Evolutionary conservation across 139 green algal species (phyloP), one percentile per base, ranked within the genome.

Genomic region (Edaphochlamys debaryana): DNA sequence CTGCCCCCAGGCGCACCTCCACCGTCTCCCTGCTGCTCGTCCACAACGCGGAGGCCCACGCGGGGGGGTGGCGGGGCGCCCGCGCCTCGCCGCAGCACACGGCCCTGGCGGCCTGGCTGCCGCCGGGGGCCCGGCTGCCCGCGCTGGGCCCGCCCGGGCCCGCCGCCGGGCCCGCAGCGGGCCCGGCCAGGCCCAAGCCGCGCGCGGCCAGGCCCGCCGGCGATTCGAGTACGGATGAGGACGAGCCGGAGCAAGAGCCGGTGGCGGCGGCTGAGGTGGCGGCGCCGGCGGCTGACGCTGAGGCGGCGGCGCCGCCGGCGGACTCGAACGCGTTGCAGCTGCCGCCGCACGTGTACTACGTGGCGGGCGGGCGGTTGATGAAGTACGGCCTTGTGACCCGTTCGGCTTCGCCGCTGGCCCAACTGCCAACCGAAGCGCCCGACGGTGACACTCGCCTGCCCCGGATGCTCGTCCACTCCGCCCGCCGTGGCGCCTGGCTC

Each of bases 301-400:
- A 11, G 13, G 30, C 29, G 5, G 58, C n/a, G n/a, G n/a, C 38
- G 29, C 42, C 13, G 70, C 48, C 4, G 66, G 45, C 8, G 25
- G 48, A 0, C 0, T 0, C 48, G 67, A 56, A n/a, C 17, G 38
- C 41, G 58, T 74, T 91, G 40, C 56, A 77, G 67, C 80, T 91
- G 76, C 87, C 87, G 30, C 86, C 79, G 63, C 87, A 91, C 79
- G 69, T 87, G 25, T 91, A 87, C 79, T 88, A 86, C 73, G 45
- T 91, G 34, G 73, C 67, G 2, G 80, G 66, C 58, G 67, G 68
- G 66, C 66, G 82, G 42, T 73, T 83, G 4, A 86, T 81, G 67
- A 90, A 90, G 87, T 88, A 90, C 71, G 63, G 70, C 13, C 77
- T 90, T 27, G 82, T 82, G 8, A 69, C 77, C 15, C 86, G 86